A percentile compares a stretch with the other conserved stretches of the same genome.
Conservation (phyloP, 2,329 filamentous ascomycete genomes). For the Exophiala aquamarina region DNA sequence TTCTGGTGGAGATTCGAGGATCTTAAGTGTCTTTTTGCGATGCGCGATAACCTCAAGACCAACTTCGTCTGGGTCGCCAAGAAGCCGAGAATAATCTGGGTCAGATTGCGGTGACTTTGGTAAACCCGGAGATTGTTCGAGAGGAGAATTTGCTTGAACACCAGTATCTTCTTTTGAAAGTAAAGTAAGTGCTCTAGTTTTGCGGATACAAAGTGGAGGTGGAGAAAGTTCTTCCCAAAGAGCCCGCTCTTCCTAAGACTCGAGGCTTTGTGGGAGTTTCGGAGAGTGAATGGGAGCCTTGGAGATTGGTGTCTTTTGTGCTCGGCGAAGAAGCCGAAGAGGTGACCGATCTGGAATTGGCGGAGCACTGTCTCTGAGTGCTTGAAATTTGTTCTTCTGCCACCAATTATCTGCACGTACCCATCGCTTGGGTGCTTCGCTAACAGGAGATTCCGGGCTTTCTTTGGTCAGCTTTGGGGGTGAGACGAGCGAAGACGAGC, state of each 20-base stretch:
- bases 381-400: conserved; percentile 7
- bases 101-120: background rate
- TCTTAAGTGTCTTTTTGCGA: conserved; percentile 7
- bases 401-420: conserved; percentile 15
- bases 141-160: too few species aligned
- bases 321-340: background rate
- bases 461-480: conserved; percentile 1
- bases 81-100: too few species aligned
- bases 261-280: too few species aligned
- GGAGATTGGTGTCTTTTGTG: background rate
- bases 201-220: conserved; percentile 16
- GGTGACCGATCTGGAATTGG: conserved; percentile 9
- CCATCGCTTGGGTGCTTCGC: conserved; percentile 7
- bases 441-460: background rate
- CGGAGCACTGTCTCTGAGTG: background rate
- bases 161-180: background rate
- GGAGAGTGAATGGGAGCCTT: too few species aligned
- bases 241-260: conserved; percentile 9
- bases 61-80: too few species aligned
- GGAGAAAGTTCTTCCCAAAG: conserved; percentile 16
- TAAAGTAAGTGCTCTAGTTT: conserved; percentile 6
- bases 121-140: too few species aligned
- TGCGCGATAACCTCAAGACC: conserved; percentile 5
- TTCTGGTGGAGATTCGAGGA: conserved; percentile 11
- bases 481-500: background rate